Base-by-base conservation (phyloP, 495 filamentous ascomycete species). In the Platismatia glauca region DNA sequence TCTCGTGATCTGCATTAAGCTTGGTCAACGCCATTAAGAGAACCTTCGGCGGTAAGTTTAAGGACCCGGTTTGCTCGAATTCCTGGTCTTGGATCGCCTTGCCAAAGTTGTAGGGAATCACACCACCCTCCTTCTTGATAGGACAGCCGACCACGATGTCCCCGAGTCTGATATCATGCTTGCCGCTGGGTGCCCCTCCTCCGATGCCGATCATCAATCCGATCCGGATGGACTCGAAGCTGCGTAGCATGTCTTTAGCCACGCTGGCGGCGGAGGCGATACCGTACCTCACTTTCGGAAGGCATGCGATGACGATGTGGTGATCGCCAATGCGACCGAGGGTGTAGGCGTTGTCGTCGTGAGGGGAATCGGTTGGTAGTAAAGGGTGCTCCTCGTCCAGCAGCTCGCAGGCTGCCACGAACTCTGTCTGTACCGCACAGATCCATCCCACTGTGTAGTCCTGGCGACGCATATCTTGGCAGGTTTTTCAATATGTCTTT, bases 361-460 rank as follows among this genome's bases (percentile, higher is more conserved):
- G 29, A n/a, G 41, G 13, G 35, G 43, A 18, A 3, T 35, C 61
- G 57, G 68, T 76, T 0, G 65, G 60, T 24, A 75, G 66, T n/a
- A 41, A 18, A 9, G 65, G 66, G 65, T 81, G 75, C 13, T 72
- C 61, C 61, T 77, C 74, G 62, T 86, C 81, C 3, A 84, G 73
- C 66, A 80, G 75, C 22, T 69, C 69, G 33, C 46, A 53, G 3
- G 76, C 80, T 1, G 80, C 81, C n/a, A 75, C 69, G 7, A 66
- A 58, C 65, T 84, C 81, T 18, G 67, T 63, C 9, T 67, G 59
- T 7, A 83, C 66, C 2, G 79, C 75, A 64, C 75, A 81, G 38
- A 83, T 76, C 77, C 77, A 81, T 35, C 76, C 81, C 12, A 84
- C 71, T 3, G 71, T 77, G 62, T 80, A 84, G 46, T 37, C n/a